Evolutionary conservation across 2,329 filamentous ascomycete genomes (phyloP), one percentile per base, ranked within the genome.

Genomic region (Hypomyces perniciosus): DNA sequence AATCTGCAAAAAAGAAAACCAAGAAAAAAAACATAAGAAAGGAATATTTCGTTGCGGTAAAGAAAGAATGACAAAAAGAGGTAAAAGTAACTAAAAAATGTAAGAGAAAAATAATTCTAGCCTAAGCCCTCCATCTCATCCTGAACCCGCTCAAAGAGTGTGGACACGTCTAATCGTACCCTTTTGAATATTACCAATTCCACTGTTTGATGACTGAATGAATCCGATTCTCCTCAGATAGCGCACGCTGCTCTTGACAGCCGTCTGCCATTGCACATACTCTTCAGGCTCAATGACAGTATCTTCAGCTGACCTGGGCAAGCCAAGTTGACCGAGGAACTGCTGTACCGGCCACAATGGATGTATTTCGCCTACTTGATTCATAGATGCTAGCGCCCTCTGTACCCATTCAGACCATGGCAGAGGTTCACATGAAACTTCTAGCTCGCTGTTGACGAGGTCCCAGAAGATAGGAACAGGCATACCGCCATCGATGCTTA

Each of bases 281-380:
- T 50, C 42, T 12, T 2, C 9, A n/a, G 39, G 27, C 27, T 49
- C 46, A 8, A 13, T 46, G 27, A 41, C 42, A 41, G 39, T 26
- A 3, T 44, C 42, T 2, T 40, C 33, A 2, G 5, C 42, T 28
- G 34, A 39, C 20, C 34, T 38, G 27, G 48, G 48, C 28, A 20
- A 33, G 6, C 49, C 44, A 5, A 48, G 34, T 20, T 30, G 20
- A 4, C 39, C 49, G 6, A 62, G 39, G 41, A 62, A 62, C 34
- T 56, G 56, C 31, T 62, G 57, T 8, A 63, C 60, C 1, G 61
- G 55, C 58, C 59, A 63, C 5, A 63, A 45, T 6, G 56, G 58
- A 38, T 62, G 61, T 4, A 26, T 40, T 6, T 62, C 51, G 1
- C 59, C 58, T 10, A 51, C 42, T 2, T 42, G n/a, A 8, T 55